These are phyloP conservation scores for Cyberlindnera japonica DNA, from an alignment of 805 yeast species.

Conservation along the genomic window DNA sequence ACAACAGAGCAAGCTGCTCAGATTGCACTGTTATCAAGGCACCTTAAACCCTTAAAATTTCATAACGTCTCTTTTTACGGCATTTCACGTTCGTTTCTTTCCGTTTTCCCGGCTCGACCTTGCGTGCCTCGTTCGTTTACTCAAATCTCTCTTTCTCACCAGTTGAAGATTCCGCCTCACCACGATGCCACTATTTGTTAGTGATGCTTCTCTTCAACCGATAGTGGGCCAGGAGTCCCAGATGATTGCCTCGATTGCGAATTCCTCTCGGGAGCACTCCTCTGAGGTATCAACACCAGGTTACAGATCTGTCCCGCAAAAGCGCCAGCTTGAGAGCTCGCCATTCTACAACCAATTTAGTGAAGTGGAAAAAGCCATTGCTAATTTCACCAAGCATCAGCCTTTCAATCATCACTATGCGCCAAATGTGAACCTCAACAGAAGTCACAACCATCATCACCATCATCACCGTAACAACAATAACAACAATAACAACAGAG, in stretches of 20 bases:
- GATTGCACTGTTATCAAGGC: too few species aligned
- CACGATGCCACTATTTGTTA: neutral
- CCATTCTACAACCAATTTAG: constrained; percentile 26
- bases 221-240: neutral
- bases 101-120: too few species aligned
- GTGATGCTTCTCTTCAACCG: neutral
- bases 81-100: too few species aligned
- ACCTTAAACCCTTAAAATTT: too few species aligned
- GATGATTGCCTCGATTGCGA: neutral
- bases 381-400: constrained; percentile 30
- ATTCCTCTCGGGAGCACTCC: neutral
- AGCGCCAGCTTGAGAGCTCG: constrained; percentile 11
- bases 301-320: neutral
- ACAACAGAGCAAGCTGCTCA: too few species aligned
- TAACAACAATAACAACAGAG: constrained; percentile 6
- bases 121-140: too few species aligned
- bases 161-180: neutral
- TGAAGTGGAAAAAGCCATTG: constrained; percentile 29
- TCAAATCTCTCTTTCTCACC: too few species aligned
- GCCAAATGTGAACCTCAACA: constrained; percentile 26
- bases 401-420: constrained; percentile 31
- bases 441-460: neutral
- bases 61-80: too few species aligned
- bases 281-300: neutral
- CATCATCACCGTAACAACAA: constrained; percentile 11